Base-by-base conservation (phyloP, 306 rosid species). In the Mimosa pudica region DNA sequence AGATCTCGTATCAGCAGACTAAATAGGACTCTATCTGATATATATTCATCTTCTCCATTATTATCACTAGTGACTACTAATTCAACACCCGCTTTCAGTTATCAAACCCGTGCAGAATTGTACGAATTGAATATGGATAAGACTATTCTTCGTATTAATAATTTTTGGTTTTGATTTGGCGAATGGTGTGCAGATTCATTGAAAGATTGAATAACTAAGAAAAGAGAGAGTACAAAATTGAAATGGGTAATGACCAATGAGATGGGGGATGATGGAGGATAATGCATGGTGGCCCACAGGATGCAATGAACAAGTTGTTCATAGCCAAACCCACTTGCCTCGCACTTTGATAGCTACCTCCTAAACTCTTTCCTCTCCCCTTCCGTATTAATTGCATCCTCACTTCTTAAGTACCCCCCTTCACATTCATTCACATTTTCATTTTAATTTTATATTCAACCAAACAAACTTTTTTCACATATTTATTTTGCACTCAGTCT, bases 301-400 rank as follows among this genome's bases (percentile, higher is more conserved):
- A 76, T 81, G 64, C 77, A 75, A 48, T 71, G 84, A 60, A 75
- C 82, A 71, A 60, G 20, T 72, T 72, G 72, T 55, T 77, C 52
- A 41, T 73, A 66, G 75, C 81, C 75, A 60, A 70, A 33, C 63
- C 44, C 78, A 60, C 52, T 48, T 76, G 82, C 80, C 69, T 61
- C 75, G 12, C 57, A 42, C 80, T 38, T 38, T 72, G 86, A 85
- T 58, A 85, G 75, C 46, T 57, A 79, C 86, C 72, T 75, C 79
- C 65, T 81, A 65, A 65, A 79, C 80, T 73, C 77, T 82, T 64
- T 57, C 32, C 46, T 47, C 20, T 63, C 3, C 71, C 3, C 71
- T 63, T 63, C 75, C 10, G 12, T 52, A 63, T 70, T 84, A 71
- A 77, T 49, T 33, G 60, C 64, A 0, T 10, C 9, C 2, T 57